A percentile compares a stretch with the other conserved stretches of the same genome.
phyloP scores from a whole-genome alignment of 75 land plant genomes.

The Isoetes taiwanensis region DNA sequence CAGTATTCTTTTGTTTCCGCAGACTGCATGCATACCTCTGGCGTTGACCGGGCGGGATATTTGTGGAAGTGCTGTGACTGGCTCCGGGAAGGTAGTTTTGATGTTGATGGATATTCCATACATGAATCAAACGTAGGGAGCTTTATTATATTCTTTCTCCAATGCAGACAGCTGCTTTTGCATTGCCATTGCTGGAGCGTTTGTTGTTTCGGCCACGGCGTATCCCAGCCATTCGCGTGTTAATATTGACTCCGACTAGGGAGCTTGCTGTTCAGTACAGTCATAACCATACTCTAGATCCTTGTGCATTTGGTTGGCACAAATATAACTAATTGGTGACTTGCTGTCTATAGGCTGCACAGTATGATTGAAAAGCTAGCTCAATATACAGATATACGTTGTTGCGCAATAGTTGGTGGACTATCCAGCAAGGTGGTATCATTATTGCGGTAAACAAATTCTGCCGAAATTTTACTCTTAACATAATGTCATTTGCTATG shows the following conservation, averaged over 20 bases:
- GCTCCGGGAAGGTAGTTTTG: slow-evolving; percentile 97
- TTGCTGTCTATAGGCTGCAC: slow-evolving; percentile 50
- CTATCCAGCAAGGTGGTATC: slow-evolving; percentile 71
- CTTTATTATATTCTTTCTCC: not conserved
- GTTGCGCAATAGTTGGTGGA: slow-evolving; percentile 85
- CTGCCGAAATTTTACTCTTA: not conserved
- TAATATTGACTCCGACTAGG: slow-evolving; percentile 85
- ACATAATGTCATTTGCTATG: not conserved
- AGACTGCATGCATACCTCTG: slow-evolving; percentile 94
- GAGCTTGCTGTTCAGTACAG: slow-evolving; percentile 92
- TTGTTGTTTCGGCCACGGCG: slow-evolving; percentile 75
- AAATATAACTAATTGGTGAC: too few species aligned
- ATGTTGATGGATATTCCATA: not conserved
- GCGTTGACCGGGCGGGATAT: slow-evolving; percentile 89
- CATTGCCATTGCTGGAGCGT: slow-evolving; percentile 78
- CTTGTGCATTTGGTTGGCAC: too few species aligned
- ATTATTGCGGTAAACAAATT: not conserved
- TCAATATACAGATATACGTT: slow-evolving; percentile 84
- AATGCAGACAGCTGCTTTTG: slow-evolving; percentile 84
- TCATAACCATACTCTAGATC: too few species aligned
- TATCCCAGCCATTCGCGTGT: slow-evolving; percentile 64
- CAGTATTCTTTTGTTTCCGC: not conserved
- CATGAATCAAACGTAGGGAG: too few species aligned
- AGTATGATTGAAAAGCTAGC: slow-evolving; percentile 91
- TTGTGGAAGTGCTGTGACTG: slow-evolving; percentile 92